Conservation (phyloP, 148 eudicot genomes). For the Tetragonia tetragonoides region DNA sequence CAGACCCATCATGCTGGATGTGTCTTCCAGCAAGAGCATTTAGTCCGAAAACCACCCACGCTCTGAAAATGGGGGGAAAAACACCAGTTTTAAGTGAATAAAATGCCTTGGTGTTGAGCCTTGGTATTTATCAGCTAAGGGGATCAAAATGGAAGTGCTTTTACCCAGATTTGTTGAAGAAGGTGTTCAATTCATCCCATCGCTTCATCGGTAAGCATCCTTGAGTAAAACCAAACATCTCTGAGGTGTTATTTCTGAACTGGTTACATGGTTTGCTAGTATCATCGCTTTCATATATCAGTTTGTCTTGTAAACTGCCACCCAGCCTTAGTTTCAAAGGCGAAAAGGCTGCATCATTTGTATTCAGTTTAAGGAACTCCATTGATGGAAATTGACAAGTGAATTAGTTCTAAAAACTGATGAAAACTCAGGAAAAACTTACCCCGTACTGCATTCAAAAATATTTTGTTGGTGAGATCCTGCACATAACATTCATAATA, state of each 20-base stretch:
- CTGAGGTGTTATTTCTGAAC: constrained; percentile 41
- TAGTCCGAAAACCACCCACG: constrained; percentile 65
- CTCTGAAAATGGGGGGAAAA: constrained; percentile 40
- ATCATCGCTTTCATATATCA: constrained; percentile 61
- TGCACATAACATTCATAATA: constrained; percentile 25
- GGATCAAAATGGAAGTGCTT: not conserved
- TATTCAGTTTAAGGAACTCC: constrained; percentile 7
- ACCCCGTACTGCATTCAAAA: constrained; percentile 56
- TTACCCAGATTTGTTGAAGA: constrained; percentile 72
- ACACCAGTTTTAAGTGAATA: not conserved
- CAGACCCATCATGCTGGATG: constrained; percentile 36
- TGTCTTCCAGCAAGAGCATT: constrained; percentile 82
- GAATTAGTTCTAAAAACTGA: not conserved
- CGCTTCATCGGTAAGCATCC: constrained; percentile 76
- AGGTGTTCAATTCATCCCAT: constrained; percentile 81
- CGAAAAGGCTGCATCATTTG: constrained; percentile 68
- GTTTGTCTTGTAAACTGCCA: constrained; percentile 81
- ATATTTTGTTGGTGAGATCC: constrained; percentile 53
- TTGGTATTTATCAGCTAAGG: not conserved
- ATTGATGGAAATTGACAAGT: not conserved
- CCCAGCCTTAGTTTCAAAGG: constrained; percentile 90
- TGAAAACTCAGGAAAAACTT: not conserved
- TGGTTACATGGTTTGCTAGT: constrained; percentile 45
- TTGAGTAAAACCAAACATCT: constrained; percentile 63
- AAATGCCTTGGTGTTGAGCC: not conserved